Percentiles rank a stretch among this genome's conserved stretches.
These are phyloP conservation scores for Blastobotrys mokoenaii DNA, from an alignment of 805 yeast genomes.

Conservation along the genomic window DNA sequence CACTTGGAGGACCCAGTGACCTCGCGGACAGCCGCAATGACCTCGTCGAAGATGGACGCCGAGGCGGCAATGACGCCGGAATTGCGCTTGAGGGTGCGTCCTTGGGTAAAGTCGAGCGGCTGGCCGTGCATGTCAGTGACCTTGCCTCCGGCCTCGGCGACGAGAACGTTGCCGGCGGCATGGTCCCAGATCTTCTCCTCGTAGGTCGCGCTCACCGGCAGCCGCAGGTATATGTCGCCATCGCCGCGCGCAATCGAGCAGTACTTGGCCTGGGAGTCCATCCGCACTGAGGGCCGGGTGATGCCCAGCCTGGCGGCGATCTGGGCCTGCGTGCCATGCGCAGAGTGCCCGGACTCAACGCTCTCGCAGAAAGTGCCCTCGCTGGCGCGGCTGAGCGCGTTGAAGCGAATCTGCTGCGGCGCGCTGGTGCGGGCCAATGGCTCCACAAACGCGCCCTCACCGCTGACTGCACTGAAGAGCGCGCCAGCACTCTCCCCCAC, in stretches of 20 bases:
- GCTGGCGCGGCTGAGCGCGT: constrained; percentile 32
- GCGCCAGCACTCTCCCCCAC: constrained; percentile 56
- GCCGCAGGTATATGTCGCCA: constrained; percentile 84
- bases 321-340: constrained; percentile 74
- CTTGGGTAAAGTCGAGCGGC: constrained; percentile 71
- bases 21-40: constrained; percentile 39
- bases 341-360: constrained; percentile 90
- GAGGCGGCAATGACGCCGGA: constrained; percentile 91
- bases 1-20: too few species aligned
- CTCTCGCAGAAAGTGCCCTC: constrained; percentile 77
- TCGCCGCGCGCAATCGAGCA: constrained; percentile 85
- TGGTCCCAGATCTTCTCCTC: constrained; percentile 98
- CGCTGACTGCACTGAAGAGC: constrained; percentile 59
- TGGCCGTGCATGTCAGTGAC: constrained; percentile 80
- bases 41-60: constrained; percentile 38
- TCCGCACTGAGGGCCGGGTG: constrained; percentile 49
- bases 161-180: constrained; percentile 86
- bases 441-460: constrained; percentile 55
- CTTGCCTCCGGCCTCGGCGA: constrained; percentile 83
- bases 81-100: constrained; percentile 62
- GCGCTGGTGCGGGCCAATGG: constrained; percentile 30
- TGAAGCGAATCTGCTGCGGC: constrained; percentile 43
- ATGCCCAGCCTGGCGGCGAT: constrained; percentile 63
- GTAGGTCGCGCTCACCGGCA: constrained; percentile 70
- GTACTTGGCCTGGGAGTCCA: constrained; percentile 96